phyloP scores from a whole-genome alignment of 2,329 filamentous ascomycete species.

The Pestalotiopsis sp. region DNA sequence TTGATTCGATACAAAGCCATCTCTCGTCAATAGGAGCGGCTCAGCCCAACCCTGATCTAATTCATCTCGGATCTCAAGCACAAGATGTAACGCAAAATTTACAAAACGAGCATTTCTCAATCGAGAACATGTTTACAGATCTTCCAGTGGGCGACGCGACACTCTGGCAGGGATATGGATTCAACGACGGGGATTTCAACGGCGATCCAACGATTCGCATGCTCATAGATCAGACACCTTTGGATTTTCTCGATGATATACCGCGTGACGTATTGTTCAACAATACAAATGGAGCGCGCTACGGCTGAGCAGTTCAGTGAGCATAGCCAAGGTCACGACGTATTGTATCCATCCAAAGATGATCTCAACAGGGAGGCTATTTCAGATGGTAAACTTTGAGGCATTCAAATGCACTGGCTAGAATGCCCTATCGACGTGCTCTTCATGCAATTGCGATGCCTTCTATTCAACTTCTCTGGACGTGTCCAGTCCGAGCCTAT shows the following conservation, averaged over 20 bases:
- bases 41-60: not conserved
- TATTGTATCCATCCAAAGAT: not conserved
- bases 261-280: not conserved
- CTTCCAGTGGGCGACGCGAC: not conserved
- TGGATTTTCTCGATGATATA: not conserved
- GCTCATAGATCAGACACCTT: constrained; percentile 10
- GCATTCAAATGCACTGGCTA: not conserved
- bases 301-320: not conserved
- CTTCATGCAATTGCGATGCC: not conserved
- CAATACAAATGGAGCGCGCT: not conserved
- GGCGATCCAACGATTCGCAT: constrained; percentile 9
- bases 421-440: not conserved
- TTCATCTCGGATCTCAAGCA: not conserved
- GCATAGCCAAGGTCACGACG: not conserved
- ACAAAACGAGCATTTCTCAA: not conserved
- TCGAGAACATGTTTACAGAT: not conserved
- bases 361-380: not conserved
- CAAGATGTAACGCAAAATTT: not conserved
- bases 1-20: constrained; percentile 2
- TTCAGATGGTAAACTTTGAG: not conserved
- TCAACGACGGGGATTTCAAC: constrained; percentile 3
- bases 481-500: not conserved
- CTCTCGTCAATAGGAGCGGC: not conserved
- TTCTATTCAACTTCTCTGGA: not conserved
- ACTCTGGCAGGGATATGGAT: not conserved